Base-by-base conservation (phyloP, 148 eudicot species). In the Rhododendron griersonianum region DNA sequence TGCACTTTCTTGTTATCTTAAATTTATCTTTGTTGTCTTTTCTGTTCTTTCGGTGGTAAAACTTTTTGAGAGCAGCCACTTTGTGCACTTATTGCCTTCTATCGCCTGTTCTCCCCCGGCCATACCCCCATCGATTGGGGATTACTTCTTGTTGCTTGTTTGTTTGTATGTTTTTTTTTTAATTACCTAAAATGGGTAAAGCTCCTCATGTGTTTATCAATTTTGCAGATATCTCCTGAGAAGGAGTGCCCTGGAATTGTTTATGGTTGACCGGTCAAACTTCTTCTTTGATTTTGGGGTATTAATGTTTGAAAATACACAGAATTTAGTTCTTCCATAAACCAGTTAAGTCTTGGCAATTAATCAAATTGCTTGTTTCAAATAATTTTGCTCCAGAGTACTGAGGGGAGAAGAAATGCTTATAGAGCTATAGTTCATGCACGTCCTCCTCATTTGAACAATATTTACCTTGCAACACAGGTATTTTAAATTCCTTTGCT, bases 221-320 rank as follows among this genome's bases (percentile, higher is more conserved):
- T 57, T 67, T 91, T 86, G 69, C 96, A 97, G 99, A 91, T 97
- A 97, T 90, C 99, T 97, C 77, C 89, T 97, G 84, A 93, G 99
- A 90, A 93, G 98, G 92, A 97, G 99, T 91, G 96, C 98, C 50
- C 91, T 97, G 87, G 99, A 97, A 90, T 82, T 97, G 79, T 95
- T 97, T 90, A 94, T 97, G 98, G 94, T 97, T 87, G 99, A 95
- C 87, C 96, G 96, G 86, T 97, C 98, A 76, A 95, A 95, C 81
- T 94, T 89, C 92, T 97, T 97, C 89, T 94, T 95, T 90, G 99
- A 97, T 89, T 97, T 95, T 88, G 98, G 98, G 96, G 99, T 97
- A 94, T 89, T 84, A 55, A 86, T 39, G 85, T 86, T 84, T 76
- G 45, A 55, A 35, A 78, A 11, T 74, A 37, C 39, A 81, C 77